phyloP scores from a whole-genome alignment of 768 basidiomycete genomes.

The Stropharia rugosoannulata region DNA sequence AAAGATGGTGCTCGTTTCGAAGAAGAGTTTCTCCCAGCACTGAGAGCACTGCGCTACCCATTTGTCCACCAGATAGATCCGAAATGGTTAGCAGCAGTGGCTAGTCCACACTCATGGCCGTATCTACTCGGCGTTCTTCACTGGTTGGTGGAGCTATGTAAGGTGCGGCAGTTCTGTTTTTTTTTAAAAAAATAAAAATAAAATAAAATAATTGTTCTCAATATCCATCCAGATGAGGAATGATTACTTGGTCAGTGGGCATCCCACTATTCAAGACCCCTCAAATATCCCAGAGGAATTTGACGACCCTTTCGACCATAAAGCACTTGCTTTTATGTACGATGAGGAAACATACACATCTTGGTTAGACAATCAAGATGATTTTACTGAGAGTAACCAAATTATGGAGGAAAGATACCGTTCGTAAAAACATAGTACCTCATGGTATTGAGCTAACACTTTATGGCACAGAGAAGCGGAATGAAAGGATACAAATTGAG shows the following conservation, averaged over 20 bases:
- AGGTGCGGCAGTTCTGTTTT: constrained; percentile 47
- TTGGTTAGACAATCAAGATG: constrained; percentile 68
- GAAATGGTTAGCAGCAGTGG: constrained; percentile 86
- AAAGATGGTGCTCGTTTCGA: constrained; percentile 56
- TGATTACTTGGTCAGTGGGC: constrained; percentile 57
- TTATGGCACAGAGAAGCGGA: constrained; percentile 56
- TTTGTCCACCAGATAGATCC: constrained; percentile 75
- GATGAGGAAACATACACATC: constrained; percentile 62
- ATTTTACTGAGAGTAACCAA: constrained; percentile 69
- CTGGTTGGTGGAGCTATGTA: constrained; percentile 88
- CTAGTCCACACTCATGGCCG: constrained; percentile 92
- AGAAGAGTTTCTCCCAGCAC: constrained; percentile 76
- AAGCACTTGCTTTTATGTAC: constrained; percentile 77
- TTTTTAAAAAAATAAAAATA: too few relatives aligned
- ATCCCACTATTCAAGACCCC: constrained; percentile 67
- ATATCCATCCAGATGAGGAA: constrained; percentile 29
- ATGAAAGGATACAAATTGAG: constrained; percentile 63
- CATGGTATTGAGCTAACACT: not conserved
- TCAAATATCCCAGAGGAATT: constrained; percentile 71
- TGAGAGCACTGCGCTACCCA: constrained; percentile 82
- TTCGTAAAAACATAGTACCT: constrained; percentile 29
- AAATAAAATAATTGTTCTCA: too few relatives aligned
- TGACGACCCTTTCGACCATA: constrained; percentile 70
- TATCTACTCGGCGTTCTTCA: constrained; percentile 82
- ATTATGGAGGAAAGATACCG: constrained; percentile 77